Conservation (phyloP, 1,284 basidiomycete genomes). For the Apiotrichum laibachii region DNA sequence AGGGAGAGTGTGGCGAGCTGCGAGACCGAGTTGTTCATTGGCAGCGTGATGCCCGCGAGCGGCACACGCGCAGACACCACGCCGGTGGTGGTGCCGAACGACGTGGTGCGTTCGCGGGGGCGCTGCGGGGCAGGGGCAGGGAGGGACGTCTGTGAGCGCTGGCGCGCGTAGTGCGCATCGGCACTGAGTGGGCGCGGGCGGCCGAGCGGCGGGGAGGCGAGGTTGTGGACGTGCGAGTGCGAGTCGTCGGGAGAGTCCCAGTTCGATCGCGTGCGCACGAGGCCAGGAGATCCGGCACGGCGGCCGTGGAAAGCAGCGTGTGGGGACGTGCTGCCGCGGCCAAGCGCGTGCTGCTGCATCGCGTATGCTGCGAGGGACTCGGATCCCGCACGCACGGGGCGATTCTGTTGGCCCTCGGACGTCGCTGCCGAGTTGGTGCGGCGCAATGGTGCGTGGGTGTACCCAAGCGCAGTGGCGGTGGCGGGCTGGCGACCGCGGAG, state of each 20-base stretch:
- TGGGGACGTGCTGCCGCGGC: background rate
- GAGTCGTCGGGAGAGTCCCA: constrained; percentile 25
- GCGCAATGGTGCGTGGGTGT: constrained; percentile 4
- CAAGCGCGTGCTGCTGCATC: constrained; percentile 3
- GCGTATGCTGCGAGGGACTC: constrained; percentile 8
- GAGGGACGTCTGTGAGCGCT: too few relatives aligned
- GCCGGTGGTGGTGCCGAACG: constrained; percentile 3
- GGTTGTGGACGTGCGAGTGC: background rate
- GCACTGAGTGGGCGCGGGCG: too few relatives aligned
- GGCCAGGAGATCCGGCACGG: background rate
- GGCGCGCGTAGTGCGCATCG: too few relatives aligned
- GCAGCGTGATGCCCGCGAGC: constrained; percentile 59
- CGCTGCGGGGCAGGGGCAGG: too few relatives aligned
- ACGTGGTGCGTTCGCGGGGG: constrained; percentile 12
- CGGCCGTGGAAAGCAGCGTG: too few relatives aligned
- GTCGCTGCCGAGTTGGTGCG: background rate
- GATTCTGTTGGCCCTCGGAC: background rate
- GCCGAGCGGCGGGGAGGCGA: background rate
- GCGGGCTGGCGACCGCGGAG: constrained; percentile 16
- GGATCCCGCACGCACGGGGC: background rate
- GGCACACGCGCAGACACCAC: background rate
- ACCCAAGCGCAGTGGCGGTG: constrained; percentile 8
- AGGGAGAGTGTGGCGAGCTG: constrained; percentile 77
- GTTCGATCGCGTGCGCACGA: constrained; percentile 27
- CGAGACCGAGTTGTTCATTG: constrained; percentile 71